Percentiles rank a stretch among this genome's conserved stretches.
Evolutionary conservation across 2,329 filamentous ascomycete species (phyloP).

Genomic region (Fusarium buxicola): DNA sequence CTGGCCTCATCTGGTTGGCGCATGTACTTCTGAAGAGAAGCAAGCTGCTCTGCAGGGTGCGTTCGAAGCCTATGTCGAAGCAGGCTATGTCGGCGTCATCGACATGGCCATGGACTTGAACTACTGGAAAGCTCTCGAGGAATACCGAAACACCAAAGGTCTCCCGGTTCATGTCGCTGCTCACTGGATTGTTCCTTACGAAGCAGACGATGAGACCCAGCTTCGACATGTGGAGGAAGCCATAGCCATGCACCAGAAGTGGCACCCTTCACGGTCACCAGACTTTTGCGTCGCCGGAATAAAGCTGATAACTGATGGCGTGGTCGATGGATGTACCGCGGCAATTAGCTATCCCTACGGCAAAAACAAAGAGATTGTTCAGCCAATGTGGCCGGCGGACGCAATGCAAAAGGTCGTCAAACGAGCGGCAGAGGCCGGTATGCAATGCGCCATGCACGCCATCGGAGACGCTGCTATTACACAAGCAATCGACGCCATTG

Average conservation of each 20-base stretch:
- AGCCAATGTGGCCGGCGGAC: constrained; percentile 63
- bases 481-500: constrained; percentile 68
- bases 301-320: constrained; percentile 74
- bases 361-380: constrained; percentile 58
- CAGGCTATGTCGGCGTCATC: constrained; percentile 62
- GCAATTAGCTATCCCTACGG: constrained; percentile 69
- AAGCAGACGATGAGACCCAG: constrained; percentile 50
- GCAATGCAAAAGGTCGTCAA: constrained; percentile 65
- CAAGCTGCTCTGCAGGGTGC: constrained; percentile 56
- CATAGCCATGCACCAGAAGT: constrained; percentile 52
- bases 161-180: constrained; percentile 59
- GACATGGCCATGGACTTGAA: constrained; percentile 67
- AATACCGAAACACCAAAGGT: constrained; percentile 48
- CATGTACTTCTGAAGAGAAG: constrained; percentile 56
- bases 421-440: constrained; percentile 62
- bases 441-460: constrained; percentile 74
- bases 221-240: constrained; percentile 58
- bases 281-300: constrained; percentile 64
- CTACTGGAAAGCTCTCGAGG: constrained; percentile 57
- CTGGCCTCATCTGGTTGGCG: constrained; percentile 59
- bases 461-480: constrained; percentile 71
- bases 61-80: constrained; percentile 57
- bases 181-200: constrained; percentile 57
- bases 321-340: constrained; percentile 74
- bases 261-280: constrained; percentile 41